Evolutionary conservation across 768 basidiomycete genomes (phyloP), one percentile per base, ranked within the genome.

Genomic region (Leccinum rimulosum): DNA sequence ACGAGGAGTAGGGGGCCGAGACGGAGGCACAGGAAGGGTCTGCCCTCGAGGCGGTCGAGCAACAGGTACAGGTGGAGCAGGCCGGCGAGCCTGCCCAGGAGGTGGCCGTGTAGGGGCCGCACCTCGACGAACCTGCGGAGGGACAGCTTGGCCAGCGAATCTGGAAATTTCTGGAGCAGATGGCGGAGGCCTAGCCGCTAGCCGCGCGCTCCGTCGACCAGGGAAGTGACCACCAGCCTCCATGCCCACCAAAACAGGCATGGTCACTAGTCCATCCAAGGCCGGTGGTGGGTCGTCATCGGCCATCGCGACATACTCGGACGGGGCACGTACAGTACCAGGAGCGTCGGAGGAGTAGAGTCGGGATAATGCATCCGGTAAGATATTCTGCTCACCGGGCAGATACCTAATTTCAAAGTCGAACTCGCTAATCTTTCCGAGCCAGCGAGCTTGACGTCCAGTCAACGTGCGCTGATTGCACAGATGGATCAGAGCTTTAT

Each of bases 371-470:
- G 63, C 59, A 56, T 76, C 73, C 0, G 69, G 69, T 0, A 74
- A 43, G 0, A 60, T 27, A 11, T 76, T 76, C 1, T 61, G 50
- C 2, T 25, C 45, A 0, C 75, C 74, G 0, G 65, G 70, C 3
- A 76, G 45, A 27, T 76, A 75, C 7, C 59, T 6, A 0, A 76
- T 63, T 0, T 35, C 35, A 25, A 74, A 76, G 36, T 74, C 63
- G 25, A 72, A 76, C 25, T 74, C 63, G 0, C 59, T 50, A 3
- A 60, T 19, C 4, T 69, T 69, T n/a, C 77, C 74, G 1, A 74
- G 19, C 79, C 79, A 80, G 0, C 73, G 60, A 0, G 70, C 72
- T 33, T 79, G 78, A 1, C 74, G 57, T 0, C 67, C 66, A 0
- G 75, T 75, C 10, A 79, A 28, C 7, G 76, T 62, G 19, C 61